phyloP scores from a whole-genome alignment of 1,284 basidiomycete species.

The Austroboletus sp. region DNA sequence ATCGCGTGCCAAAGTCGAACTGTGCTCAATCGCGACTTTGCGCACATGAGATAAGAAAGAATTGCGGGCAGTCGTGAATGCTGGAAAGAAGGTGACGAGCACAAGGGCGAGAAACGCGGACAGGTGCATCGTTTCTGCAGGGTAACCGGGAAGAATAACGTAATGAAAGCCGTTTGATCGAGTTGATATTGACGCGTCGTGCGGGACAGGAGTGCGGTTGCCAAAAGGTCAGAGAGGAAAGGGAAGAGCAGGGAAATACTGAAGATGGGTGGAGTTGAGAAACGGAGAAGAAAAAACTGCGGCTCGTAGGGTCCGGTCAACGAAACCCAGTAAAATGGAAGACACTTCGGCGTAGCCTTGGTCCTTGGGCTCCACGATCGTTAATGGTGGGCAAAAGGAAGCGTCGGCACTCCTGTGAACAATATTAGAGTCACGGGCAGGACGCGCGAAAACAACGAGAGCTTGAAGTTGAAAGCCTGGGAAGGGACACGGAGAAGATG shows the following conservation, averaged over 20 bases:
- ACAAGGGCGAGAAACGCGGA: slow-evolving; percentile 35
- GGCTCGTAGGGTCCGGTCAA: slow-evolving; percentile 22
- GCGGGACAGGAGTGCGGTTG: not conserved
- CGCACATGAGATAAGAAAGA: slow-evolving; percentile 36
- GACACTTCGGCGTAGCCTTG: slow-evolving; percentile 12
- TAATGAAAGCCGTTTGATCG: slow-evolving; percentile 4
- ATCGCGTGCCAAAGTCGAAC: slow-evolving; percentile 57
- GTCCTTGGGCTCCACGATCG: slow-evolving; percentile 9
- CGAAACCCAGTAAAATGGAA: slow-evolving; percentile 18
- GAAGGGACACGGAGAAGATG: not conserved
- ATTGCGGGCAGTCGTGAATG: slow-evolving; percentile 10
- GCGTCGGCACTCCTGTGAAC: slow-evolving; percentile 11
- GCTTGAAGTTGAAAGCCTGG: not conserved
- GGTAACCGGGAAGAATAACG: slow-evolving; percentile 5
- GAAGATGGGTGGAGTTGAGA: not conserved
- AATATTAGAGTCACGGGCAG: slow-evolving; percentile 12
- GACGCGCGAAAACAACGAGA: slow-evolving; percentile 8
- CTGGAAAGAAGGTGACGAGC: slow-evolving; percentile 25
- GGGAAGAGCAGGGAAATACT: not conserved
- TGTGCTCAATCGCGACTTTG: slow-evolving; percentile 42
- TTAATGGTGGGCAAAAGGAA: slow-evolving; percentile 2
- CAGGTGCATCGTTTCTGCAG: slow-evolving; percentile 20
- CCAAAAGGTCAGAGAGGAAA: not conserved
- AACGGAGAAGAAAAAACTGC: slow-evolving; percentile 3
- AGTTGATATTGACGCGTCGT: slow-evolving; percentile 1